Evolutionary conservation across 179 eudicot species (phyloP).

Genomic region (Patellifolia procumbens): DNA sequence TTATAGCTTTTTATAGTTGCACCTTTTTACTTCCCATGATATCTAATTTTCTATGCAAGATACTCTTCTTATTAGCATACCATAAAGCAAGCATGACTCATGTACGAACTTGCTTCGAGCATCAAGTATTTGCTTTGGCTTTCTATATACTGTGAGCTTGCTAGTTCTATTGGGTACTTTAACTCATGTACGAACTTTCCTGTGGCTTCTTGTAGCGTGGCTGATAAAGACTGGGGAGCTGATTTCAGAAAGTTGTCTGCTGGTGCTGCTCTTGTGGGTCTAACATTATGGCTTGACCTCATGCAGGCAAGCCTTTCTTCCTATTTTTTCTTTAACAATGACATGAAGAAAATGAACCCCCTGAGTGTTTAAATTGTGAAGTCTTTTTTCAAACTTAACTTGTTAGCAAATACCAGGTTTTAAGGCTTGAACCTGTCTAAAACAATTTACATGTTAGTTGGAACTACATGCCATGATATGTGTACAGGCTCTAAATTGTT

Average conservation of each 20-base stretch:
- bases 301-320: conserved; percentile 72
- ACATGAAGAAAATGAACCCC: background rate
- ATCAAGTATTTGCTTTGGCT: conserved; percentile 12
- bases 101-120: background rate
- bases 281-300: conserved; percentile 96
- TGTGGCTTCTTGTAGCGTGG: conserved; percentile 62
- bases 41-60: too few relatives aligned
- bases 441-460: too few relatives aligned
- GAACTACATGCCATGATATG: too few relatives aligned
- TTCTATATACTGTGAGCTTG: background rate
- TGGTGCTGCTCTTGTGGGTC: conserved; percentile 99
- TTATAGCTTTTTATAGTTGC: background rate
- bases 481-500: too few relatives aligned
- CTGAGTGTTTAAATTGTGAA: background rate
- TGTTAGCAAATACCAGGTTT: background rate
- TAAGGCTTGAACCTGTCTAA: background rate
- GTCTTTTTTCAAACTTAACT: background rate
- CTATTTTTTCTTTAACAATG: background rate
- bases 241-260: conserved; percentile 95
- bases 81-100: too few relatives aligned
- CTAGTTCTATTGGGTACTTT: background rate
- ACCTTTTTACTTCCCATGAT: background rate
- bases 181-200: background rate
- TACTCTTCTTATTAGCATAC: too few relatives aligned
- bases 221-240: conserved; percentile 98